Base-by-base conservation (phyloP, 805 yeast species). In the Wickerhamiella alocasiicola region DNA sequence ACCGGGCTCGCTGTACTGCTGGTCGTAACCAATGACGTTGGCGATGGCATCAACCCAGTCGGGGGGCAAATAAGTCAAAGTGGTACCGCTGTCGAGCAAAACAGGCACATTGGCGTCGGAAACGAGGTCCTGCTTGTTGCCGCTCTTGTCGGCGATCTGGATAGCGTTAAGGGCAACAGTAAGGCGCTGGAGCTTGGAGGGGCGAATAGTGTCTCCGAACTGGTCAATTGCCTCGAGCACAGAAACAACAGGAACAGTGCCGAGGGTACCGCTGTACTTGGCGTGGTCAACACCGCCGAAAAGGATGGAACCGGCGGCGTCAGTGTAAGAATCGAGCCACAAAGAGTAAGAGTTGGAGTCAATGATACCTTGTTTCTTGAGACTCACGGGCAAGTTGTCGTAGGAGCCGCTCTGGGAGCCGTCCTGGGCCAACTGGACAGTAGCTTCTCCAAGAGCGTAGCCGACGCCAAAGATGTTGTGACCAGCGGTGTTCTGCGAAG, bases 281-380 rank as follows among this genome's bases (percentile, higher is more conserved):
- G 70, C 61, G 44, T 68, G 72, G 53, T 79, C 85, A 25, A 79
- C 70, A 29, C 75, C 85, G 40, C 87, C 85, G 59, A 79, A 78
- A 33, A 78, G 56, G 13, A 79, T 57, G 6, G 37, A 16, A 4
- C 55, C 55, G 4, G 27, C 26, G 15, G n/a, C 35, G 9, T 63
- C 49, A 19, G 52, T 47, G 4, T 48, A 42, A 6, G 54, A 50
- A 41, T 64, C 59, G 45, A 70, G 57, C 56, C 61, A 70, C 41
- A 71, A 56, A 26, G 75, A 69, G 57, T 67, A 71, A 9, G 70
- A 63, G 17, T 47, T 50, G 31, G 59, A 53, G 37, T 58, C 53
- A 46, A 68, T 69, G 19, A 55, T 27, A 4, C 75, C 75, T 15
- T 59, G 56, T 2, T 52, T 38, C 47, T 61, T 63, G 49, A 58